phyloP scores from a whole-genome alignment of 2,329 filamentous ascomycete genomes.

The Ophidiomyces ophidiicola region DNA sequence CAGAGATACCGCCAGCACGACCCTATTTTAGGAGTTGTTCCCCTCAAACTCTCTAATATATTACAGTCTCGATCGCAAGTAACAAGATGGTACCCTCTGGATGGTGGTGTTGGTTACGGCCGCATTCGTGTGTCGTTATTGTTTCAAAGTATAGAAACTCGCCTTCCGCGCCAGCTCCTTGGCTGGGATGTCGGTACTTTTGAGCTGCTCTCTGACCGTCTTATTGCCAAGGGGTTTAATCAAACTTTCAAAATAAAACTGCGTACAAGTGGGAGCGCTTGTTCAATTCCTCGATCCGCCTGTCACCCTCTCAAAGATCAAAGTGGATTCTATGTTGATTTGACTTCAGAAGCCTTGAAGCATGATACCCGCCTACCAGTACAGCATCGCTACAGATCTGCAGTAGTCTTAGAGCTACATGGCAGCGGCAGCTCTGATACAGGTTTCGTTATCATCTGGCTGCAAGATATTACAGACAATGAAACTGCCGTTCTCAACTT shows the following conservation, averaged over 20 bases:
- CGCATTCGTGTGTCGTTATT: conserved; percentile 77
- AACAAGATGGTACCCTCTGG: conserved; percentile 90
- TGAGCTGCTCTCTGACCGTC: conserved; percentile 62
- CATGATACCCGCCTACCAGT: conserved; percentile 65
- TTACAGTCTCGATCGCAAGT: conserved; percentile 75
- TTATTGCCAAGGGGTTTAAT: conserved; percentile 53
- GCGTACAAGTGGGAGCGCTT: conserved; percentile 73
- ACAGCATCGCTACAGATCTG: conserved; percentile 78
- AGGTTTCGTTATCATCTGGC: conserved; percentile 71
- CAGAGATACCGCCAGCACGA: conserved; percentile 84
- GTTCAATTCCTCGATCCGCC: conserved; percentile 51
- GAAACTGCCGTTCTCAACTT: conserved; percentile 66
- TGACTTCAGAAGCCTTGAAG: conserved; percentile 40
- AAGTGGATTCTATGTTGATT: conserved; percentile 49
- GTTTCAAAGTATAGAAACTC: conserved; percentile 79
- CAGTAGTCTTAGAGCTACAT: conserved; percentile 79
- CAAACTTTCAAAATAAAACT: conserved; percentile 57
- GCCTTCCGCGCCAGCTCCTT: conserved; percentile 69
- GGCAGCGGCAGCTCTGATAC: conserved; percentile 59
- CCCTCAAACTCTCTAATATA: conserved; percentile 76
- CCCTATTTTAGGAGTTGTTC: conserved; percentile 83
- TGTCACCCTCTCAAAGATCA: conserved; percentile 48
- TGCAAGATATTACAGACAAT: conserved; percentile 71
- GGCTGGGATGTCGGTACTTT: conserved; percentile 96
- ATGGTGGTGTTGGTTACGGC: conserved; percentile 86